These are phyloP conservation scores for Suillus occidentalis DNA, from an alignment of 768 basidiomycete species.

Conservation along the genomic window DNA sequence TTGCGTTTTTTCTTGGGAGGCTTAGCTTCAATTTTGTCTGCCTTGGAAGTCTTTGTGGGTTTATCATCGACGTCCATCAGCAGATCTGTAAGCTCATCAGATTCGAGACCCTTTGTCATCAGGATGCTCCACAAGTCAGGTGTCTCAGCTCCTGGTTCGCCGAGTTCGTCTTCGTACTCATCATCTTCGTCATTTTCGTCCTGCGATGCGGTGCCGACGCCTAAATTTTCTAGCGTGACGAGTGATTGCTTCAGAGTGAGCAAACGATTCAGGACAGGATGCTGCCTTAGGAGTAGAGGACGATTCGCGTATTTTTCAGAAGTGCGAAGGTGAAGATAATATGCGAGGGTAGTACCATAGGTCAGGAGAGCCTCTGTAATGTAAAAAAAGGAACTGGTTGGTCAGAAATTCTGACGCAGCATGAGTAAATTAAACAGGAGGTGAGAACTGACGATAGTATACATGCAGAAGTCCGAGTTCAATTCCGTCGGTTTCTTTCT, in stretches of 20 bases:
- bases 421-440: slow-evolving; percentile 3
- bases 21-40: slow-evolving; percentile 23
- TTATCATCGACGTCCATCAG: slow-evolving; percentile 48
- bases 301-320: slow-evolving; percentile 60
- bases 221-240: slow-evolving; percentile 80
- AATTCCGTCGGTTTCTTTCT: slow-evolving; percentile 49
- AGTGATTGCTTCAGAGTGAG: slow-evolving; percentile 83
- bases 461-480: slow-evolving; percentile 74
- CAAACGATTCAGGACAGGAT: slow-evolving; percentile 75
- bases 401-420: background rate
- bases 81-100: slow-evolving; percentile 55
- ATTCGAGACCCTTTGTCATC: slow-evolving; percentile 37
- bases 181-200: slow-evolving; percentile 48
- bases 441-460: slow-evolving; percentile 74
- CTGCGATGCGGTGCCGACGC: slow-evolving; percentile 57
- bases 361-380: slow-evolving; percentile 81
- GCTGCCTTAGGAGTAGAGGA: slow-evolving; percentile 61
- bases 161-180: slow-evolving; percentile 35
- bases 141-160: slow-evolving; percentile 30
- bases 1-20: slow-evolving; percentile 68
- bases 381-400: slow-evolving; percentile 4
- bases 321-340: slow-evolving; percentile 87
- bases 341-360: slow-evolving; percentile 87
- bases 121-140: slow-evolving; percentile 45
- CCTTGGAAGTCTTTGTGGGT: slow-evolving; percentile 17